A percentile compares a stretch with the other conserved stretches of the same genome.
Conservation (phyloP, 495 filamentous ascomycete species). For the Pyrenopolyporus hunteri region DNA sequence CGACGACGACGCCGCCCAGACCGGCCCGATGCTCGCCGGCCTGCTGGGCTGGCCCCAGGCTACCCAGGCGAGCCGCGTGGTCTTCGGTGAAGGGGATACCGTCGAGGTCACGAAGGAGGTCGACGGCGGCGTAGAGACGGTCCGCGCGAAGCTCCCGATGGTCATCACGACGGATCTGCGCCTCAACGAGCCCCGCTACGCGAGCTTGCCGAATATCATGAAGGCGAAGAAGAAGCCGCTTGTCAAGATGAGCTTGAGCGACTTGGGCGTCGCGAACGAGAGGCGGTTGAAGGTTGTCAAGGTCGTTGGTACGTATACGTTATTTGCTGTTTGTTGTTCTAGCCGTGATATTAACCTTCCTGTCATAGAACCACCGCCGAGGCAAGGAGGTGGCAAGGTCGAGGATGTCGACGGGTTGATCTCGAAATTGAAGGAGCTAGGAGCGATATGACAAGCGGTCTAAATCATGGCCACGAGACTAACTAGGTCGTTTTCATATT, state of each 20-base stretch:
- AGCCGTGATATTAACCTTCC: conserved; percentile 8
- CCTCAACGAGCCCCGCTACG: conserved; percentile 94
- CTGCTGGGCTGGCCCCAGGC: conserved; percentile 91
- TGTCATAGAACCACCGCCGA: conserved; percentile 75
- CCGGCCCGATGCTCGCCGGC: conserved; percentile 96
- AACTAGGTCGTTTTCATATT: background rate
- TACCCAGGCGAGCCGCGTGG: conserved; percentile 85
- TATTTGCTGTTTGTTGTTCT: conserved; percentile 4
- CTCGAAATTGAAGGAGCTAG: conserved; percentile 90
- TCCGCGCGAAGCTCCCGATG: conserved; percentile 82
- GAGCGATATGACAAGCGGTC: conserved; percentile 69
- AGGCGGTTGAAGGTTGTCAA: conserved; percentile 84
- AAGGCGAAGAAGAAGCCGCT: conserved; percentile 99
- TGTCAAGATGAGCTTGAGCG: conserved; percentile 84
- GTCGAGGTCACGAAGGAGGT: conserved; percentile 87
- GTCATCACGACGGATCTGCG: conserved; percentile 93
- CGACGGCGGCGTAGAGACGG: conserved; percentile 92
- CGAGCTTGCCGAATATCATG: conserved; percentile 97
- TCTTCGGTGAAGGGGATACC: conserved; percentile 64
- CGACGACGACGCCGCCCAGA: conserved; percentile 94
- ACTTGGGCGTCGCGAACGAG: conserved; percentile 76
- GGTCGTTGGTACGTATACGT: conserved; percentile 81
- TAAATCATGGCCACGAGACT: conserved; percentile 6
- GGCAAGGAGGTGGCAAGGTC: conserved; percentile 95
- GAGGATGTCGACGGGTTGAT: conserved; percentile 95